phyloP scores from a whole-genome alignment of 2,329 filamentous ascomycete genomes.

The Dothiorella sarmentorum region DNA sequence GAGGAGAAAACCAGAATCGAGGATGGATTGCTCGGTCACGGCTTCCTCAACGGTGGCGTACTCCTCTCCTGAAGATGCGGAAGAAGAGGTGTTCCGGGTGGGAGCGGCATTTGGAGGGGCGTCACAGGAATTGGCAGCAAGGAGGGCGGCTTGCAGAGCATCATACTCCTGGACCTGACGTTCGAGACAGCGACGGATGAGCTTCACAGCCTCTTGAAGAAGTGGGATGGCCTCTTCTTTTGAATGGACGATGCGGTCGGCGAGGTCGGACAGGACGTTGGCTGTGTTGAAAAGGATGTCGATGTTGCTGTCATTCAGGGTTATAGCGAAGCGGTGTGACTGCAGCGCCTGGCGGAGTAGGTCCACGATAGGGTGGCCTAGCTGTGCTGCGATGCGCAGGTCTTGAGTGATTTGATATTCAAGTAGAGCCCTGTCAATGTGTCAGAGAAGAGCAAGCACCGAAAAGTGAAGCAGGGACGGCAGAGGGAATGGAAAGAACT shows the following conservation, averaged over 20 bases:
- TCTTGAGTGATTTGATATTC: constrained; percentile 69
- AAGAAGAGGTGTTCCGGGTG: constrained; percentile 14
- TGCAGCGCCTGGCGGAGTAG: constrained; percentile 58
- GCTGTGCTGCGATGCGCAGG: constrained; percentile 56
- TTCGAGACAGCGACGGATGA: constrained; percentile 52
- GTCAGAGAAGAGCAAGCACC: neutral
- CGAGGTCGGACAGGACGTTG: constrained; percentile 64
- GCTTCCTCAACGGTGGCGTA: constrained; percentile 67
- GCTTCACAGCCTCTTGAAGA: constrained; percentile 58
- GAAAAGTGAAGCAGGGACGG: neutral
- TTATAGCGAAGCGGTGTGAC: constrained; percentile 61
- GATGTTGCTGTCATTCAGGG: constrained; percentile 59
- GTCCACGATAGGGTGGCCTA: constrained; percentile 53
- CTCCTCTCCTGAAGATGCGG: constrained; percentile 48
- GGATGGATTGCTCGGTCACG: constrained; percentile 59
- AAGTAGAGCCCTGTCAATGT: constrained; percentile 56
- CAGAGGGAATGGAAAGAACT: constrained; percentile 29
- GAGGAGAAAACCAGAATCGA: constrained; percentile 47
- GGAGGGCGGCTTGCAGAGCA: constrained; percentile 35
- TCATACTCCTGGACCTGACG: constrained; percentile 46
- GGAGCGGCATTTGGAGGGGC: constrained; percentile 23
- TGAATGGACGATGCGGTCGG: constrained; percentile 45
- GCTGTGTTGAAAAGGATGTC: constrained; percentile 70
- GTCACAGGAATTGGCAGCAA: constrained; percentile 26
- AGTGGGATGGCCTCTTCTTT: constrained; percentile 49